These are phyloP conservation scores for Furcasterigmium furcatum DNA, from an alignment of 2,329 filamentous ascomycete genomes.

Conservation along the genomic window DNA sequence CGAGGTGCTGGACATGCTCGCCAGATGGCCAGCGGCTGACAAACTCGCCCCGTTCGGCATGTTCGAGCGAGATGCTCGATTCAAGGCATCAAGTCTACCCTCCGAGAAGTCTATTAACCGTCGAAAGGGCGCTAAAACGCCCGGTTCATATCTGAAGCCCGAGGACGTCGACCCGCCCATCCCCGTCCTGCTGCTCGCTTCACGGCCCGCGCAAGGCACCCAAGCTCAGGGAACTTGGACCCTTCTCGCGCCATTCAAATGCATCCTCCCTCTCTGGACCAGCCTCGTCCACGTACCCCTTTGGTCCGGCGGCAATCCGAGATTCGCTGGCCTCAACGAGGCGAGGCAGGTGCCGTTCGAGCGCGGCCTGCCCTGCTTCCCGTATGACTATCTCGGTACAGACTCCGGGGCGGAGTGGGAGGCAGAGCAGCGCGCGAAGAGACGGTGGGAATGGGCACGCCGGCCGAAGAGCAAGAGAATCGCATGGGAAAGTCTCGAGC, in stretches of 20 bases:
- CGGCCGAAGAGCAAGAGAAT: constrained; percentile 79
- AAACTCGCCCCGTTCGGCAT: constrained; percentile 46
- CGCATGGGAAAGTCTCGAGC: constrained; percentile 70
- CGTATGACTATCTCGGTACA: constrained; percentile 78
- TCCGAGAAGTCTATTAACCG: constrained; percentile 81
- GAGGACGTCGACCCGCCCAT: constrained; percentile 68
- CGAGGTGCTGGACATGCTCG: constrained; percentile 56
- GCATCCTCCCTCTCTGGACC: constrained; percentile 82
- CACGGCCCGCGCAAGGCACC: constrained; percentile 41
- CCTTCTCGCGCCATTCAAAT: constrained; percentile 85
- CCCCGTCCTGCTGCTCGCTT: constrained; percentile 69
- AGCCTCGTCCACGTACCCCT: constrained; percentile 79
- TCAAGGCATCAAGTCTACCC: constrained; percentile 62
- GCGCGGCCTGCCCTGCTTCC: constrained; percentile 75
- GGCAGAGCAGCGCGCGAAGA: constrained; percentile 55
- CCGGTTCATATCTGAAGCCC: constrained; percentile 60
- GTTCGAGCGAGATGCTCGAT: constrained; percentile 66
- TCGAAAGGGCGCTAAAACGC: constrained; percentile 60
- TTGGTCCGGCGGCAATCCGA: constrained; percentile 74
- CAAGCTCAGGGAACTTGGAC: constrained; percentile 73
- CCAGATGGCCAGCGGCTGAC: constrained; percentile 65
- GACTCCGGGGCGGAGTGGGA: constrained; percentile 79
- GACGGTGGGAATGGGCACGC: constrained; percentile 66
- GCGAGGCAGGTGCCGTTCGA: constrained; percentile 80
- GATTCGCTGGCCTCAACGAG: constrained; percentile 80